A percentile compares a stretch with the other conserved stretches of the same genome.
Evolutionary conservation across 1,284 basidiomycete genomes (phyloP).

Genomic region (Heterobasidion occidentale): DNA sequence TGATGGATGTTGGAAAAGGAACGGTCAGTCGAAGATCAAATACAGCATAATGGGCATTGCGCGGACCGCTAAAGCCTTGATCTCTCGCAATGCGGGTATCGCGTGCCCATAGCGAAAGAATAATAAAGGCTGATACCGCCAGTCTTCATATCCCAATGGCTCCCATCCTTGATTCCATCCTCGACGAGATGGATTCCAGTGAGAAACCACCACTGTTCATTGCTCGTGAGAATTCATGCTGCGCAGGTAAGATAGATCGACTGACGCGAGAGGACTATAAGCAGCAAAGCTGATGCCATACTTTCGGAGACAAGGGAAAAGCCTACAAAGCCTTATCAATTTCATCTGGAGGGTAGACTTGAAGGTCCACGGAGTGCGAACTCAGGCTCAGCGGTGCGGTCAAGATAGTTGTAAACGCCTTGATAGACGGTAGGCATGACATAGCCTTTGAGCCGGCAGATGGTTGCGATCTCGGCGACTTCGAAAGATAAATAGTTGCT

Average conservation of each 20-base stretch:
- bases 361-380: neutral
- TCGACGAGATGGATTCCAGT: neutral
- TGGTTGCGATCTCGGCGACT: slow-evolving; percentile 2
- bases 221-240: neutral
- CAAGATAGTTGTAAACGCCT: neutral
- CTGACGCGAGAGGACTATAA: neutral
- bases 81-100: neutral
- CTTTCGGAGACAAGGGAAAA: neutral
- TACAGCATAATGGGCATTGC: no score
- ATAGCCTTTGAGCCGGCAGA: neutral
- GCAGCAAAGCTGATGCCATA: neutral
- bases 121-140: no score
- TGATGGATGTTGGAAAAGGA: neutral
- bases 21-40: no score
- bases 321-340: neutral
- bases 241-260: neutral
- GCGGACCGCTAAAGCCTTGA: neutral
- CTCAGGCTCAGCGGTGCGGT: neutral
- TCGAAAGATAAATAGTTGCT: slow-evolving; percentile 40
- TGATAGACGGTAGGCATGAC: neutral
- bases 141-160: neutral
- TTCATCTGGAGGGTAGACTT: neutral
- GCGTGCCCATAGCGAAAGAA: neutral
- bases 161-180: neutral
- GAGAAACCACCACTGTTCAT: neutral